phyloP scores from a whole-genome alignment of 75 land plant species.

The Pinus taeda region DNA sequence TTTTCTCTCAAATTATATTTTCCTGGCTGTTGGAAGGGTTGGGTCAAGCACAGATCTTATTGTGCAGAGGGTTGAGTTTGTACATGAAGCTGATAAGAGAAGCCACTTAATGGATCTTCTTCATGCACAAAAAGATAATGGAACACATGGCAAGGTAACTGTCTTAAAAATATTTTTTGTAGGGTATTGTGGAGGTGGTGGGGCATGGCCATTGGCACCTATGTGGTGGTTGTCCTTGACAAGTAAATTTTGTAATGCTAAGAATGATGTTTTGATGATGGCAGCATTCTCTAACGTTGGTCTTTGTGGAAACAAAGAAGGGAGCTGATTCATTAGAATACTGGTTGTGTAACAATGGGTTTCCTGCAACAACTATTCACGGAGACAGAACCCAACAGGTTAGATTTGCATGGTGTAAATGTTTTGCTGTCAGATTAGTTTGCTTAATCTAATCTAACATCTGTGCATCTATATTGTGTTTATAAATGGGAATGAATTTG shows the following conservation, averaged over 20 bases:
- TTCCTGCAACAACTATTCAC: conserved; percentile 64
- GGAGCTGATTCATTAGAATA: conserved; percentile 62
- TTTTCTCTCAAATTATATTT: conserved; percentile 65
- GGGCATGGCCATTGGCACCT: not conserved
- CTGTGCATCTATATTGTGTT: no score
- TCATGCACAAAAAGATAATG: conserved; percentile 46
- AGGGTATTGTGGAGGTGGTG: not conserved
- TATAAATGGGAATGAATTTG: no score
- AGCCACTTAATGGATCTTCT: conserved; percentile 67
- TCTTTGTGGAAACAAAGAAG: conserved; percentile 56
- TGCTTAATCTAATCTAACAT: no score
- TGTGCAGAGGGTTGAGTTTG: conserved; percentile 63
- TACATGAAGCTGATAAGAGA: conserved; percentile 60
- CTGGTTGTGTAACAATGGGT: conserved; percentile 45
- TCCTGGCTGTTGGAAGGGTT: conserved; percentile 77
- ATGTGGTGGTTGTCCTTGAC: not conserved
- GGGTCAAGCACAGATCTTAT: conserved; percentile 81
- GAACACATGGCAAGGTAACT: conserved; percentile 41
- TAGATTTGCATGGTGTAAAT: not conserved
- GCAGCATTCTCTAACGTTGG: conserved; percentile 46
- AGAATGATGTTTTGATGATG: not conserved
- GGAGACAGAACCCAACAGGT: conserved; percentile 58
- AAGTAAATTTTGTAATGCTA: conserved; percentile 2
- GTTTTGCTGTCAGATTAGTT: not conserved
- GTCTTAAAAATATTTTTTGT: not conserved